Evolutionary conservation across 306 rosid genomes (phyloP).

Genomic region (Mucuna pruriens): DNA sequence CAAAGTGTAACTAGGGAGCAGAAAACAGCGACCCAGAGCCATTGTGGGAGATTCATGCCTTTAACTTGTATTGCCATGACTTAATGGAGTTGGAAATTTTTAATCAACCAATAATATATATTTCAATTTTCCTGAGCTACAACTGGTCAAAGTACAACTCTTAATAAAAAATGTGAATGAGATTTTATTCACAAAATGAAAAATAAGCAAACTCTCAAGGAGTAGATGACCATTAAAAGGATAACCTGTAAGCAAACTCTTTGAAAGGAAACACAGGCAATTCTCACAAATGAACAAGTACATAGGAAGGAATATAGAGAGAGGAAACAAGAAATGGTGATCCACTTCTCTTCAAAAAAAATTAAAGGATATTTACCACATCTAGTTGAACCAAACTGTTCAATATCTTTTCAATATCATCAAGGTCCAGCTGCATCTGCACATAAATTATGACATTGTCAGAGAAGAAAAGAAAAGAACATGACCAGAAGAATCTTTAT

Average conservation of each 20-base stretch:
- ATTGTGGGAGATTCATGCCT: not conserved
- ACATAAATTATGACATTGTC: slow-evolving; percentile 33
- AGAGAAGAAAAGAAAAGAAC: slow-evolving; percentile 29
- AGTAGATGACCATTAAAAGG: slow-evolving; percentile 6
- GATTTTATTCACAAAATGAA: not conserved
- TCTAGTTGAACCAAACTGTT: slow-evolving; percentile 69
- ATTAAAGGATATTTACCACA: slow-evolving; percentile 66
- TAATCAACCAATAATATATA: slow-evolving; percentile 11
- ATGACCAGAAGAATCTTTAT: slow-evolving; percentile 30
- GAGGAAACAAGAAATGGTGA: slow-evolving; percentile 27
- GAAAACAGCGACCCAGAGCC: not conserved
- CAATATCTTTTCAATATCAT: slow-evolving; percentile 66
- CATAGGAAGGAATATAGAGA: not conserved
- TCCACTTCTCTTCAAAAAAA: slow-evolving; percentile 38
- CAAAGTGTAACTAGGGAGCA: not conserved
- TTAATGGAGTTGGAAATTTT: slow-evolving; percentile 4
- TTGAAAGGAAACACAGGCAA: slow-evolving; percentile 12
- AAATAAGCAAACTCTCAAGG: not conserved
- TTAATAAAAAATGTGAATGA: not conserved
- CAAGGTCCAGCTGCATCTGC: slow-evolving; percentile 88
- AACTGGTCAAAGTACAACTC: slow-evolving; percentile 12
- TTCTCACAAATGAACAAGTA: not conserved
- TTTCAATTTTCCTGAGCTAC: slow-evolving; percentile 8
- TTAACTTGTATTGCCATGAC: slow-evolving; percentile 11
- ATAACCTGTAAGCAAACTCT: not conserved